Evolutionary conservation across 371 early-diverging fungal species (phyloP).

Genomic region (Amoeboaphelidium protococcarum): DNA sequence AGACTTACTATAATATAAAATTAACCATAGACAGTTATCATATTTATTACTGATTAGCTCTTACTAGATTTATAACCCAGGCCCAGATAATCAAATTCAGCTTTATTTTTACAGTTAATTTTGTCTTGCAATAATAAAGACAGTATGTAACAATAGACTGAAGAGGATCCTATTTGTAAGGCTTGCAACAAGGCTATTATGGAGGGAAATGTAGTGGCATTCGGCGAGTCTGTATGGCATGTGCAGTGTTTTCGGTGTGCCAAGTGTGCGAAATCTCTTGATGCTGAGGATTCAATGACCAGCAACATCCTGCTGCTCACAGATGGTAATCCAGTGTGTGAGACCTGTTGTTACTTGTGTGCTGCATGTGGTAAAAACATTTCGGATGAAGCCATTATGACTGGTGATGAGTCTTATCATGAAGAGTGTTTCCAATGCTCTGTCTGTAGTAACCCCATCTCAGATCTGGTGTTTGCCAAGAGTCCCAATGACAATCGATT

Average conservation of each 20-base stretch:
- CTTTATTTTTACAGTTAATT: too few species aligned
- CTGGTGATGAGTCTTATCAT: slow-evolving; percentile 62
- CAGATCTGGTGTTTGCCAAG: slow-evolving; percentile 42
- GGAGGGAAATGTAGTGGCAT: too few species aligned
- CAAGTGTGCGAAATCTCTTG: neutral
- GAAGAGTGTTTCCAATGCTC: slow-evolving; percentile 55
- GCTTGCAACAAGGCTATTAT: too few species aligned
- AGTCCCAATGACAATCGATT: neutral
- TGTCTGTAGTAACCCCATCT: slow-evolving; percentile 36
- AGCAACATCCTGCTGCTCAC: slow-evolving; percentile 43
- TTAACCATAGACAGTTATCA: too few species aligned
- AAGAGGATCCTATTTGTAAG: too few species aligned
- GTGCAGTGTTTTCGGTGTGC: neutral
- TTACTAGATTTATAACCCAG: too few species aligned
- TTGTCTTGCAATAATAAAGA: too few species aligned
- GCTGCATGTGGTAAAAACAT: slow-evolving; percentile 48
- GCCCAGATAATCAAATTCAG: too few species aligned
- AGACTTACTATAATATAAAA: too few species aligned
- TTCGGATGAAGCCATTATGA: slow-evolving; percentile 64
- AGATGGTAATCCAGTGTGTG: slow-evolving; percentile 57
- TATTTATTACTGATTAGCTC: too few species aligned
- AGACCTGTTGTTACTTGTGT: slow-evolving; percentile 62
- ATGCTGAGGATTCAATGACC: too few species aligned
- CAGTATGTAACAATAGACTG: too few species aligned
- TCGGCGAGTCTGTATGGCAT: neutral